Conservation (phyloP, 305 asterid species). For the Caryopteris hybrid region DNA sequence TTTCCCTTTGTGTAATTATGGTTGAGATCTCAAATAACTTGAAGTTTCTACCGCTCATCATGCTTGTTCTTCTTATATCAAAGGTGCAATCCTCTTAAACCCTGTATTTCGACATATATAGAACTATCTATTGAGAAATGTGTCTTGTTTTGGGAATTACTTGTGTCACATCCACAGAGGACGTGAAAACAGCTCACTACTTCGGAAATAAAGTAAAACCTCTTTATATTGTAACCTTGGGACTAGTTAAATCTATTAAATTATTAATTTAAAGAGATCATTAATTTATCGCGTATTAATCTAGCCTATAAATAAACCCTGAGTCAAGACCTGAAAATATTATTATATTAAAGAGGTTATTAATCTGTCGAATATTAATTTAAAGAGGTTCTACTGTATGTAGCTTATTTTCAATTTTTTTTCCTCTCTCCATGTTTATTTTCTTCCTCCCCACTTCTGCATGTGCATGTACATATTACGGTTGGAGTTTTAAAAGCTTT, state of each 20-base stretch:
- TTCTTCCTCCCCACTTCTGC: not conserved
- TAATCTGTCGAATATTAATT: too few species aligned
- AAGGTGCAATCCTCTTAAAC: conserved; percentile 44
- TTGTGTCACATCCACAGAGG: not conserved
- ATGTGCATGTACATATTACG: not conserved
- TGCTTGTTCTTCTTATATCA: conserved; percentile 98
- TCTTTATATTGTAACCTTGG: too few species aligned
- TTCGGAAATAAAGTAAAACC: too few species aligned
- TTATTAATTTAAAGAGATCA: too few species aligned
- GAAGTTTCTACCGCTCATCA: conserved; percentile 90
- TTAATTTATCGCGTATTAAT: too few species aligned
- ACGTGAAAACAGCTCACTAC: not conserved
- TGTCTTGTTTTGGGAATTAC: not conserved
- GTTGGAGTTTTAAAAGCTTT: not conserved
- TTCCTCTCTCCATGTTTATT: not conserved
- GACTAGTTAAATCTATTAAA: too few species aligned
- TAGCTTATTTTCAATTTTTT: not conserved
- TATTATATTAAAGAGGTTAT: too few species aligned
- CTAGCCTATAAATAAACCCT: too few species aligned
- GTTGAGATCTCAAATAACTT: conserved; percentile 94
- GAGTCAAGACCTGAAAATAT: too few species aligned
- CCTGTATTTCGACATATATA: not conserved
- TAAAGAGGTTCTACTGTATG: too few species aligned
- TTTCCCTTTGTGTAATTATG: conserved; percentile 97
- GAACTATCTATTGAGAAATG: not conserved